Evolutionary conservation across 1,284 basidiomycete genomes (phyloP), one percentile per base, ranked within the genome.

Genomic region (Tetrapyrgos nigripes): DNA sequence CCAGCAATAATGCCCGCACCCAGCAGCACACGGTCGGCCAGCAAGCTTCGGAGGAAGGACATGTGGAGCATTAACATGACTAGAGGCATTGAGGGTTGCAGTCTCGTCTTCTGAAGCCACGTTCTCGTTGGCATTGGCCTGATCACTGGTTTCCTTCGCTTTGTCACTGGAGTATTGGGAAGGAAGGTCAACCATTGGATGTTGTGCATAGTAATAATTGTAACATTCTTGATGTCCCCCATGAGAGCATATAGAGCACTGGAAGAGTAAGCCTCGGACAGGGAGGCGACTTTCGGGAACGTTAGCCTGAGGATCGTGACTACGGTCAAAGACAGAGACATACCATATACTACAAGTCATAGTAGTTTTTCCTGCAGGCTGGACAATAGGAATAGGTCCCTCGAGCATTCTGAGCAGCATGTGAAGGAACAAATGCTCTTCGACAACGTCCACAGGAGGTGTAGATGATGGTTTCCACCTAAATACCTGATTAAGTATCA

Each of bases 221-320:
- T 91, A 92, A 70, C 91, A 93, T 23, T 81, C 79, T 63, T 88
- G 86, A 65, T 93, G 91, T 0, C 91, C 91, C 0, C 91, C 91
- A 62, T 93, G 91, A 49, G 83, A 76, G 68, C 91, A 93, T 5
- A 89, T 73, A 1, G 87, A 79, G 69, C 91, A 93, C 53, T 87
- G 85, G 66, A 92, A 87, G 3, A 90, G 72, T 3, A 91, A 74
- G 0, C 82, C 76, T 31, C 82, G 82, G 19, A 92, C 89, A 3
- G 91, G 91, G 26, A 93, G 80, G 55, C 85, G 91, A 68, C 91
- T 92, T 57, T 4, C 50, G 53, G n/a, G 40, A 37, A 35, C 37
- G 40, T 14, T 35, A 58, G 23, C 19, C 65, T 51, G 54, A 60
- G 44, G 37, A 50, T 19, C 17, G 26, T 26, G n/a, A 8, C 55